phyloP scores from a whole-genome alignment of 495 filamentous ascomycete genomes.

The Lasiosphaeris hirsuta region DNA sequence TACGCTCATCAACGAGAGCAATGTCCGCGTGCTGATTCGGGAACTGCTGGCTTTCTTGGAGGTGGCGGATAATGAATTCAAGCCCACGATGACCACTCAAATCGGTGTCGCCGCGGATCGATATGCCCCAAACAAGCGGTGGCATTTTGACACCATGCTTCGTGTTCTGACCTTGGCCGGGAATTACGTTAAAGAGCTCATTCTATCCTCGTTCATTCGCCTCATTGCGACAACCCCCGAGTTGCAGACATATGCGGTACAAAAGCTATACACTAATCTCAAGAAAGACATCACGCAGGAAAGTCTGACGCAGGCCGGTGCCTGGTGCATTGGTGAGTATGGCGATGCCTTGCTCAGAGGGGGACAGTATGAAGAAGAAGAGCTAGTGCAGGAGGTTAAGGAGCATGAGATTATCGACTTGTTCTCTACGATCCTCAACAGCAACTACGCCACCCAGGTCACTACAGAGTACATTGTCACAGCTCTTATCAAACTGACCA shows the following conservation, averaged over 20 bases:
- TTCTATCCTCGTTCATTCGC: conserved; percentile 92
- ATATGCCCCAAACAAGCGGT: conserved; percentile 93
- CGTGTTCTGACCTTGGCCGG: conserved; percentile 92
- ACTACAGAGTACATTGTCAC: conserved; percentile 95
- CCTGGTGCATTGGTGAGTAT: conserved; percentile 99
- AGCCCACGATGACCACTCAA: conserved; percentile 93
- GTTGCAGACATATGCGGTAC: conserved; percentile 91
- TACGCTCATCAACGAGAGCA: conserved; percentile 94
- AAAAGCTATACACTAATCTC: conserved; percentile 84
- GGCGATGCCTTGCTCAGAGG: conserved; percentile 83
- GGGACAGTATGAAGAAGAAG: conserved; percentile 93
- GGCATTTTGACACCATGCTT: conserved; percentile 97
- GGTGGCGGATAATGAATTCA: conserved; percentile 97
- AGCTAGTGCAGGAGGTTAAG: conserved; percentile 83
- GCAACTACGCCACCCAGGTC: conserved; percentile 83
- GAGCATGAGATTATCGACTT: conserved; percentile 89
- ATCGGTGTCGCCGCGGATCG: conserved; percentile 96
- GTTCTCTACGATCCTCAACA: conserved; percentile 81
- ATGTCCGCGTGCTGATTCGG: conserved; percentile 87
- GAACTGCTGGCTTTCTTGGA: conserved; percentile 93
- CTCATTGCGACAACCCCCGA: conserved; percentile 93
- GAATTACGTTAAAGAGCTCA: conserved; percentile 96
- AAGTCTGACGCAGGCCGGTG: conserved; percentile 83
- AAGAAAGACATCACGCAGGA: conserved; percentile 98
- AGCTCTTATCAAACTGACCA: conserved; percentile 91